Base-by-base conservation (phyloP, 495 filamentous ascomycete species). In the Talaromyces adpressus region DNA sequence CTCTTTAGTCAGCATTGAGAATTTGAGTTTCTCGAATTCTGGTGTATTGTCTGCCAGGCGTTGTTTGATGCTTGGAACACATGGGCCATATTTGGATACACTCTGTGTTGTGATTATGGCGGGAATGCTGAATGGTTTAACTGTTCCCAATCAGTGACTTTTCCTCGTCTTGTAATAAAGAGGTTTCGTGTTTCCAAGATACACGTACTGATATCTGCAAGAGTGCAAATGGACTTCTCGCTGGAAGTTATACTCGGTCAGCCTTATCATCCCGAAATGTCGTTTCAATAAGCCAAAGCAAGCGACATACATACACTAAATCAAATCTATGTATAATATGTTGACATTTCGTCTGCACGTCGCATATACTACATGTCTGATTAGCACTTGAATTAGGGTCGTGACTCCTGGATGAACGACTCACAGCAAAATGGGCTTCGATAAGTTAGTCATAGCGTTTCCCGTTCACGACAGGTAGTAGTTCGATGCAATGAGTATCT, bases 221-320 rank as follows among this genome's bases (percentile, higher is more conserved):
- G 52, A 27, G 52, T 56, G 23, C 52, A 56, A 56, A 56, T 56
- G 52, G 52, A 56, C 27, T 56, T 56, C 30, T 56, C 52, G 22
- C 52, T 56, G 20, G 18, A 27, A 5, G 3, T 56, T 49, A 18
- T 20, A 20, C 52, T 11, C 5, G 11, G 25, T 56, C 52, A 56
- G 52, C 52, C 23, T 56, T 56, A 1, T 12, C 22, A 49, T 49
- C n/a, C n/a, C n/a, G 45, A 20, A 49, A 49, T 16, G 18, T n/a
- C n/a, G n/a, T 1, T 20, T n/a, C 20, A 3, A 29, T 56, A 14
- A 20, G 52, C 52, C 52, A 4, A 29, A 27, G 8, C 16, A 16
- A 29, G 4, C 11, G 4, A 14, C 27, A 22, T 53, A 2, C 51
- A 53, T 56, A 56, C 52, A 56, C 52, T 29, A 56, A 29, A 56